Percentiles rank a stretch among this genome's conserved stretches.
Evolutionary conservation across 345 rosid species (phyloP).

Genomic region (Erucastrum elatum): DNA sequence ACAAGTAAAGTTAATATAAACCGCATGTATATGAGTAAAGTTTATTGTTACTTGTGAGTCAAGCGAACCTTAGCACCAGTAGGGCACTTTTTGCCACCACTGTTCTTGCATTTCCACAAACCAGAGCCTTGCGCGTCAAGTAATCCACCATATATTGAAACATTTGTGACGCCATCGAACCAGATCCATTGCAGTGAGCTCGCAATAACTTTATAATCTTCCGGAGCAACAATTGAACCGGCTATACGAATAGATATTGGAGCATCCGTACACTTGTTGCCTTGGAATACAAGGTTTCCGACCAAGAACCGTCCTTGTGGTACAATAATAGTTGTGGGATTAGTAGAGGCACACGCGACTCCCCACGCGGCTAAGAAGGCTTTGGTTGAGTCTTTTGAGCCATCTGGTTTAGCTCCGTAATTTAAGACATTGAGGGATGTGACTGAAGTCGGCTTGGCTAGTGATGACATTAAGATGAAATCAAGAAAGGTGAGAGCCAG

Average conservation of each 20-base stretch:
- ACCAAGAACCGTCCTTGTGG: constrained; percentile 61
- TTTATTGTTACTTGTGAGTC: neutral
- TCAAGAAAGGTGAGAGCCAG: constrained; percentile 29
- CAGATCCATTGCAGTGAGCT: constrained; percentile 48
- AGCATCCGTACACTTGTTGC: constrained; percentile 52
- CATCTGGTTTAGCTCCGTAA: constrained; percentile 66
- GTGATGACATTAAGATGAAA: constrained; percentile 17
- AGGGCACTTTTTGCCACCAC: constrained; percentile 51
- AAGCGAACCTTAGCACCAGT: constrained; percentile 57
- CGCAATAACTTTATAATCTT: constrained; percentile 44
- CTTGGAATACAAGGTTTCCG: constrained; percentile 45
- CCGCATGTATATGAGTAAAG: neutral
- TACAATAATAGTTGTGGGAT: constrained; percentile 49
- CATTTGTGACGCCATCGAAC: constrained; percentile 48
- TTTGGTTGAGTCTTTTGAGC: constrained; percentile 58
- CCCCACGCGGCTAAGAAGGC: constrained; percentile 70
- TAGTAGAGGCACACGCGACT: constrained; percentile 49
- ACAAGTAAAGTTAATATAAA: neutral
- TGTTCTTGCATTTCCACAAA: constrained; percentile 69
- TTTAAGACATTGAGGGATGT: constrained; percentile 40
- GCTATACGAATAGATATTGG: constrained; percentile 47
- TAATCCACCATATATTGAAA: constrained; percentile 59
- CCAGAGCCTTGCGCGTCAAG: constrained; percentile 61
- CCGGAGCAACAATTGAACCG: constrained; percentile 70
- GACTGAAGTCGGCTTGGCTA: constrained; percentile 2